Base-by-base conservation (phyloP, 2,329 filamentous ascomycete genomes). In the Albophoma yamanashiensis region DNA sequence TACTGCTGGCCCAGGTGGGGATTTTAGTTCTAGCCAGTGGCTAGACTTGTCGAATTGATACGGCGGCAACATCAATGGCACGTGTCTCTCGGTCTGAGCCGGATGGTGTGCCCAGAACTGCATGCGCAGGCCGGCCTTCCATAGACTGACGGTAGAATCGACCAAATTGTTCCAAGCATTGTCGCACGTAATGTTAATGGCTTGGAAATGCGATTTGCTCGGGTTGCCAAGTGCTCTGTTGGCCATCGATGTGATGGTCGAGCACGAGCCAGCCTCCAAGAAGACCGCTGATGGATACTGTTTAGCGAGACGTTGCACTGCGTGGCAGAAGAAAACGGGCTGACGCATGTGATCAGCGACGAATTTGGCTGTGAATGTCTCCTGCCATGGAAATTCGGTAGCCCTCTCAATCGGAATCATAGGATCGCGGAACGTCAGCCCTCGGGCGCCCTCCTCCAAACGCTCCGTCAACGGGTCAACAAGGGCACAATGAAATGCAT, bases 401-500 rank as follows among this genome's bases (percentile, higher is more conserved):
- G 62, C 59, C 27, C 38, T 31, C 43, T 65, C 64, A 0, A 66
- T 20, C 20, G 56, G 42, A 56, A 65, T 59, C 17, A 9, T 20
- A 34, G 60, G 50, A 12, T 42, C 55, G 2, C 43, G 36, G 43
- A 61, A 62, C 1, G 38, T 27, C 15, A 66, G 3, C 1, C 34
- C 40, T 4, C 67, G 58, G 0, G 64, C 74, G 3, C 73, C 38
- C 1, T 63, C 31, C 17, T 65, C 64, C 1, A 77, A 65, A 0
- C 61, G 43, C 0, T 55, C 20, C 9, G 72, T 57, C 0, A 80
- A 56, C 0, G 61, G 56, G 0, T 80, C 76, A 0, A 76, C 73
- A 0, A 81, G 67, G 0, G 59, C 56, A 0, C 74, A 81, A 63
- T 82, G 79, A 64, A 79, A 82, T 0, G 75, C 78, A 59, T 81